Evolutionary conservation across 352 stramenopile genomes (phyloP), one percentile per base, ranked within the genome.

Genomic region (Phytopythium delawarense): DNA sequence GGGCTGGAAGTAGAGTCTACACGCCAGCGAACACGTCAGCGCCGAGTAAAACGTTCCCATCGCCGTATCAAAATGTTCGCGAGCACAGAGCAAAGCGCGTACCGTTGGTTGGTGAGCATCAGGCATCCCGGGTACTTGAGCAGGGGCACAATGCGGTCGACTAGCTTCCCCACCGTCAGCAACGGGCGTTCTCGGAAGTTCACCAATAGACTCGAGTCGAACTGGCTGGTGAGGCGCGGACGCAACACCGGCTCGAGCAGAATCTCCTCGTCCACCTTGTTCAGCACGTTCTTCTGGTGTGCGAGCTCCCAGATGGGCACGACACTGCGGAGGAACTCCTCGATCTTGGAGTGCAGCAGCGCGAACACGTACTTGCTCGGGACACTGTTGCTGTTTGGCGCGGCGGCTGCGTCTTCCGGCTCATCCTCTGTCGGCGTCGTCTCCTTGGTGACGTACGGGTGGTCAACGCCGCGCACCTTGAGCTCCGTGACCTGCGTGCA

Each of bases 111-210:
- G 21, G 91, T 98, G 54, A 98, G 75, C 85, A 98, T 96, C 28
- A 98, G 39, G 57, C 84, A 95, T 2, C 94, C 93, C 0, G 92
- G 94, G 61, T 96, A 94, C 66, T 94, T 92, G 28, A 97, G 77
- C 35, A 98, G 61, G 44, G 94, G 92, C 58, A 91, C 88, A 44
- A 98, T 96, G 15, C 92, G 83, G 51, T 96, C 87, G 13, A 96
- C 89, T 0, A 89, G 60, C 51, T 96, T 91, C 16, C 82, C 81
- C 40, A 79, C 81, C 0, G 70, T 65, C 5, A 96, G 52, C 53
- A 97, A 61, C 23, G 89, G 81, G 11, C 84, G 80, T 66, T 98
- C 92, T 23, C 88, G 77, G 65, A 97, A 97, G 70, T 98, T 90
- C 21, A 96, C 87, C 25, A 98, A 68, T 46, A 94, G 65, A 52